phyloP scores from a whole-genome alignment of 306 rosid species.

The Cucurbita ficifolia region DNA sequence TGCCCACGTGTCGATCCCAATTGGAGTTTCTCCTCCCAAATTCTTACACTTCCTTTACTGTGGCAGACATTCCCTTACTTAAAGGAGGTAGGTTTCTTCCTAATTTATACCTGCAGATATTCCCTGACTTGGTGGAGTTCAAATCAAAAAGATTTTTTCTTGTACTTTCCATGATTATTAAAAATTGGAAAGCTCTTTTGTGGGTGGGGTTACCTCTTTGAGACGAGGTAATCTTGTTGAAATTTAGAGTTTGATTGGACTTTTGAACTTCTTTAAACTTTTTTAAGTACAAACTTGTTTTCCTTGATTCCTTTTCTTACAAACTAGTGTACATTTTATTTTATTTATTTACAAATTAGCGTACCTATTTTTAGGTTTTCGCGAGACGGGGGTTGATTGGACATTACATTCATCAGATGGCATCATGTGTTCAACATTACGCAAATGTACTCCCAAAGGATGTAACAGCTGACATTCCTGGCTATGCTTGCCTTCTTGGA shows the following conservation, averaged over 20 bases:
- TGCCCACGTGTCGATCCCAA: conserved; percentile 45
- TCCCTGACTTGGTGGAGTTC: neutral
- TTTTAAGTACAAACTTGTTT: neutral
- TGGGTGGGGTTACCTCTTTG: neutral
- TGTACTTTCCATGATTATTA: neutral
- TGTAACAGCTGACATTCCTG: conserved; percentile 59
- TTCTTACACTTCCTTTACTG: conserved; percentile 73
- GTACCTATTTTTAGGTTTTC: conserved; percentile 38
- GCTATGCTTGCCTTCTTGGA: conserved; percentile 93
- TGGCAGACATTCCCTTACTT: conserved; percentile 69
- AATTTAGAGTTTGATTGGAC: neutral
- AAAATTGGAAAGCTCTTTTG: neutral
- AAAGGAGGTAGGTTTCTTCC: conserved; percentile 41
- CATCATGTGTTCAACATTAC: conserved; percentile 46
- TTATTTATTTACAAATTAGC: neutral
- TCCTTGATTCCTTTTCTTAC: neutral
- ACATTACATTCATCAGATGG: conserved; percentile 71
- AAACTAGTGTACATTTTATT: conserved; percentile 7
- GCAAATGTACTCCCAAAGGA: conserved; percentile 56
- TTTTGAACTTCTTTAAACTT: neutral
- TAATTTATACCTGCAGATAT: neutral
- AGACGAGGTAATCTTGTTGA: neutral
- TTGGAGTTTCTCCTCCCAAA: conserved; percentile 78
- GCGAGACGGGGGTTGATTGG: conserved; percentile 39
- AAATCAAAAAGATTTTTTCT: neutral